Evolutionary conservation across 2,329 filamentous ascomycete species (phyloP).

Genomic region (Aureobasidium sp.): DNA sequence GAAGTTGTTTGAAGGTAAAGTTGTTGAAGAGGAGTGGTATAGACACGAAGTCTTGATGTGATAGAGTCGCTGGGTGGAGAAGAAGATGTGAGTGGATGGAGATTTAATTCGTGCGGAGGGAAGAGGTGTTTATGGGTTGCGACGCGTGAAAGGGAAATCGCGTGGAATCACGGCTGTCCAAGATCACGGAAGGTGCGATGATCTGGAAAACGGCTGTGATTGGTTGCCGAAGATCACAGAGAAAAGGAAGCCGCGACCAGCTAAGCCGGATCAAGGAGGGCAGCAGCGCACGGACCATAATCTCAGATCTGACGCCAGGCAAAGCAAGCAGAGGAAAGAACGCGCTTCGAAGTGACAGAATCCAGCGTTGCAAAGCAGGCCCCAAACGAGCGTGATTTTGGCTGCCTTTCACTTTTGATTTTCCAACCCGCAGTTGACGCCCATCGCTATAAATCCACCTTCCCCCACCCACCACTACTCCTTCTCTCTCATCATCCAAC

Average conservation of each 20-base stretch:
- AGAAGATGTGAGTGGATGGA: conserved; percentile 19
- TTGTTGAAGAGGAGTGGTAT: conserved; percentile 21
- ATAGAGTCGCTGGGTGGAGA: not conserved
- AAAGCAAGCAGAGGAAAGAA: not conserved
- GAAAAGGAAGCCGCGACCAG: no score
- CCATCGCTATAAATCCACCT: conserved; percentile 18
- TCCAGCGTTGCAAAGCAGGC: not conserved
- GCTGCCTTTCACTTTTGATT: conserved; percentile 13
- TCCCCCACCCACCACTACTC: conserved; percentile 19
- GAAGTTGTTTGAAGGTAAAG: conserved; percentile 22
- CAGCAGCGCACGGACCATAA: not conserved
- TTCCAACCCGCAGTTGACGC: conserved; percentile 14
- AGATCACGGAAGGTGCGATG: not conserved
- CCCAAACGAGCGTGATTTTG: not conserved
- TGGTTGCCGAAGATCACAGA: no score
- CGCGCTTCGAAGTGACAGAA: conserved; percentile 12
- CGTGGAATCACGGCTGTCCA: not conserved
- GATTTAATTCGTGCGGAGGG: conserved; percentile 20
- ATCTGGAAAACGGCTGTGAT: no score
- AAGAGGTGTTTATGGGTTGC: conserved; percentile 16
- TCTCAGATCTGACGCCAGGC: not conserved
- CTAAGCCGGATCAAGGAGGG: not conserved
- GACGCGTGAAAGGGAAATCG: conserved; percentile 2
- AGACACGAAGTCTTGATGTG: conserved; percentile 16
- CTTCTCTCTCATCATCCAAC: conserved; percentile 17